Conservation (phyloP, 2,329 filamentous ascomycete species). For the Aspergillus arachidicola region DNA sequence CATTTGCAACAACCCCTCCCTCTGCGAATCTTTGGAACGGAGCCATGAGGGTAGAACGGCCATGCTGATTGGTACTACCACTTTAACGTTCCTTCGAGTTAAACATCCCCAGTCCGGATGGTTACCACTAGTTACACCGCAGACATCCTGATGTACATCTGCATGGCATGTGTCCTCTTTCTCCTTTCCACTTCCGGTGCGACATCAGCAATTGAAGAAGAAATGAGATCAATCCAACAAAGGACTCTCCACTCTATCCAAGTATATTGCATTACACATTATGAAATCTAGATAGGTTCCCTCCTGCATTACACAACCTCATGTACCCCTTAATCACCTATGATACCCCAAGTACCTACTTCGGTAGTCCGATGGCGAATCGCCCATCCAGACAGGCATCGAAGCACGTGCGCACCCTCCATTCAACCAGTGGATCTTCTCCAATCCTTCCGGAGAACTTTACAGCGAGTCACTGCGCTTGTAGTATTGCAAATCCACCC, state of each 20-base stretch:
- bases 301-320: background rate
- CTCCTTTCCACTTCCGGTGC: background rate
- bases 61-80: constrained; percentile 14
- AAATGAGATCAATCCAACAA: background rate
- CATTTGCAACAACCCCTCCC: background rate
- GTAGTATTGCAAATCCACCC: background rate
- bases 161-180: background rate
- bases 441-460: background rate
- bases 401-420: constrained; percentile 16
- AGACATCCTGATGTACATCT: background rate
- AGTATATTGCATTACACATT: background rate
- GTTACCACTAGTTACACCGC: background rate
- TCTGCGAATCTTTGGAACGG: background rate
- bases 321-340: background rate
- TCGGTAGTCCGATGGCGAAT: background rate
- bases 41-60: constrained; percentile 6
- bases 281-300: background rate
- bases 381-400: constrained; percentile 15
- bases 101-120: background rate
- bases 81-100: background rate
- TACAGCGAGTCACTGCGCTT: constrained; percentile 9
- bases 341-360: background rate
- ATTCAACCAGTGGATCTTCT: constrained; percentile 12
- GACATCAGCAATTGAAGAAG: background rate
- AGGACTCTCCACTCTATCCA: background rate